Conservation (phyloP, 2,329 filamentous ascomycete genomes). For the Nakataea oryzae region DNA sequence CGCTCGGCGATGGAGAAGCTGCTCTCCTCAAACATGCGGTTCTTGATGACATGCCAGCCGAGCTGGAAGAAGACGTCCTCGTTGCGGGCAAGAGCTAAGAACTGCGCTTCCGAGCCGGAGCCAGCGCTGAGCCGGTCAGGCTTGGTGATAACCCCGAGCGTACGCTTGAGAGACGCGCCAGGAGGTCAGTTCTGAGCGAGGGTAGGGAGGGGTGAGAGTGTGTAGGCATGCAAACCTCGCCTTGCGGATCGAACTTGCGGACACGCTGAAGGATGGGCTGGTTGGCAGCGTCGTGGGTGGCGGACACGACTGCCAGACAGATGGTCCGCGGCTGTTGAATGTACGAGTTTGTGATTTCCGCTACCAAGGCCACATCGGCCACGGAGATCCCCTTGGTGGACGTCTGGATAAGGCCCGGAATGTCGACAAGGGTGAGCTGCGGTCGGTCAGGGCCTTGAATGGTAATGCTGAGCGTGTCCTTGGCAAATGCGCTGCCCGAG, state of each 20-base stretch:
- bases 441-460: conserved; percentile 33
- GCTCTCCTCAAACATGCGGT: conserved; percentile 26
- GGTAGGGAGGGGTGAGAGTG: no score
- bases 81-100: conserved; percentile 31
- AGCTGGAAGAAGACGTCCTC: conserved; percentile 33
- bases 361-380: conserved; percentile 31
- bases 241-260: conserved; percentile 20
- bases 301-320: conserved; percentile 47
- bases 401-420: conserved; percentile 43
- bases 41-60: conserved; percentile 43
- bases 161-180: no score
- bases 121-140: conserved; percentile 29
- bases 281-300: conserved; percentile 40
- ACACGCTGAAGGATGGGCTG: conserved; percentile 44
- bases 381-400: conserved; percentile 32
- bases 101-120: conserved; percentile 28
- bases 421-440: conserved; percentile 47
- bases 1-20: conserved; percentile 20
- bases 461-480: conserved; percentile 36
- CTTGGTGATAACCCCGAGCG: conserved; percentile 48
- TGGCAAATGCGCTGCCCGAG: conserved; percentile 22
- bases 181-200: no score
- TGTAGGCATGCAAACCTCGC: no score
- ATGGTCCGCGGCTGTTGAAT: conserved; percentile 46
- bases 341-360: conserved; percentile 39